A percentile compares a stretch with the other conserved stretches of the same genome.
These are phyloP conservation scores for Citrullus mucosospermus DNA, from an alignment of 306 rosid genomes.

Conservation along the genomic window DNA sequence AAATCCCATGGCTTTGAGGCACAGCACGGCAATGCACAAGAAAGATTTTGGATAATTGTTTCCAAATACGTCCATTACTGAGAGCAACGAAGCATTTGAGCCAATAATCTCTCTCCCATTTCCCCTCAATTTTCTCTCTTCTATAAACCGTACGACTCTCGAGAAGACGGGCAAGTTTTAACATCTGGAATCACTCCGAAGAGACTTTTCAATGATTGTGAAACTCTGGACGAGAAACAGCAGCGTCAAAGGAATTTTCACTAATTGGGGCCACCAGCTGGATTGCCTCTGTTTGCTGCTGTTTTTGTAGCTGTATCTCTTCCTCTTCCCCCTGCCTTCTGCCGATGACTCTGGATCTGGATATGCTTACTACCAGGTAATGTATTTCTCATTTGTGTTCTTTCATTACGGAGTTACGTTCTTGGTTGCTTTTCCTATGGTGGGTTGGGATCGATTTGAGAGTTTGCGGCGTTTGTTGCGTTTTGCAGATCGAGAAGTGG, in stretches of 20 bases:
- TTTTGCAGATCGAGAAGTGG: slow-evolving; percentile 3
- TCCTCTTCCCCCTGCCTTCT: not conserved
- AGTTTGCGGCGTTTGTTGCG: not conserved
- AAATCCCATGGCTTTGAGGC: not conserved
- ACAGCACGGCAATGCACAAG: not conserved
- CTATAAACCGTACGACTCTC: not conserved
- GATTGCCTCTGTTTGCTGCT: slow-evolving; percentile 3
- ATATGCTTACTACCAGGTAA: not conserved
- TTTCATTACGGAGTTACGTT: not conserved
- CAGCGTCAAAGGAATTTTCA: slow-evolving; percentile 1
- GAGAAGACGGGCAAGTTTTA: not conserved
- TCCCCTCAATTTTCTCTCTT: not conserved
- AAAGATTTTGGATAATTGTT: not conserved
- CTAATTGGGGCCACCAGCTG: slow-evolving; percentile 4
- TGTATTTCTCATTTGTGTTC: not conserved
- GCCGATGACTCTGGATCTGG: slow-evolving; percentile 8
- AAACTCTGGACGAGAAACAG: slow-evolving; percentile 7
- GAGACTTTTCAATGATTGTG: not conserved
- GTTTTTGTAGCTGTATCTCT: slow-evolving; percentile 1
- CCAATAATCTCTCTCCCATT: not conserved
- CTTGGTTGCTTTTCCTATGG: not conserved
- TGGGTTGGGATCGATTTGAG: not conserved
- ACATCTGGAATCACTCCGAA: not conserved
- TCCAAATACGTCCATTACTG: not conserved
- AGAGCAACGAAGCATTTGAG: not conserved